Evolutionary conservation across 2,329 filamentous ascomycete genomes (phyloP), one percentile per base, ranked within the genome.

Genomic region (Venturia carpophila): DNA sequence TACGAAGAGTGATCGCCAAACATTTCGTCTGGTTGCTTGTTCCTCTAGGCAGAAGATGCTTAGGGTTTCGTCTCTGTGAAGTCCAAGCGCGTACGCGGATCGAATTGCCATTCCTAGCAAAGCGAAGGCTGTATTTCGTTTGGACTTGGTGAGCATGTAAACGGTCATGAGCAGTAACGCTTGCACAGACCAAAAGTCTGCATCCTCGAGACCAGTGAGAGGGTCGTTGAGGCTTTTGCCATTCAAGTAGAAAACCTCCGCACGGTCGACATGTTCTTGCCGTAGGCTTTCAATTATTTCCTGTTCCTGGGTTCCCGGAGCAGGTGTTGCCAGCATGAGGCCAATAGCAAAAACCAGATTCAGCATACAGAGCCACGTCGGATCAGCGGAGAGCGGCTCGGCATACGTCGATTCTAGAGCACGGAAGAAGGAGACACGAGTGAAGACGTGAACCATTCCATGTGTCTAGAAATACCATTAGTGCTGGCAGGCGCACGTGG

Each of bases 1-100:
- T 17, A 89, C 77, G 66, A 87, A 88, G 0, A 89, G 73, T 13
- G 84, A 86, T 65, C 82, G 81, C 86, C 85, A 89, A 3, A 88
- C 73, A 61, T 84, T 87, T 37, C 81, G 80, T 42, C 85, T 78
- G 10, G 80, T 72, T 10, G 70, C 72, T 67, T 81, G 76, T 62
- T 84, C 78, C 13, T 79, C 74, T 0, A 71, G 70, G 9, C 73
- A 73, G 70, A 85, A 86, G 19, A 85, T 79, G 15, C 78, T 73
- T 74, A 84, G 80, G 2, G 82, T 82, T 68, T 87, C 84, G 69
- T 83, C 81, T 69, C 83, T 78, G 68, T 89, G 86, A 3, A 89
- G 74, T 1, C 86, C 86, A 1, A 88, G 74, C 0, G 84, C 81
- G 70, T 85, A 83, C 1, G 84, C 85, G 63, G 84, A 85, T 15